A percentile compares a stretch with the other conserved stretches of the same genome.
These are phyloP conservation scores for Yamagishiella unicocca DNA, from an alignment of 139 green algal genomes.

Conservation along the genomic window DNA sequence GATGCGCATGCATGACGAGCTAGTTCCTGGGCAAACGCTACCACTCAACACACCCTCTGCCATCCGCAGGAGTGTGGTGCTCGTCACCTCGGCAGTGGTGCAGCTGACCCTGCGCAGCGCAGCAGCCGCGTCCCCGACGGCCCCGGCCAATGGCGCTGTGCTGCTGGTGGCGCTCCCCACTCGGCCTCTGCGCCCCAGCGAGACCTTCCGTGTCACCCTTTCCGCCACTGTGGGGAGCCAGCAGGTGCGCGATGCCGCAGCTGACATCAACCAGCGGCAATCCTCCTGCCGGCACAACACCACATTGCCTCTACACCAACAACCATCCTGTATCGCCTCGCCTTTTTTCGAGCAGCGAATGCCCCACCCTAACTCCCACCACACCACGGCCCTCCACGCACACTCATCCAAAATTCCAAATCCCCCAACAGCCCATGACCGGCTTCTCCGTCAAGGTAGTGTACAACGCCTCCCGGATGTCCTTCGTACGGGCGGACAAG, in stretches of 20 bases:
- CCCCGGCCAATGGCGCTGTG: neutral
- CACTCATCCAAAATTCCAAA: too few relatives aligned
- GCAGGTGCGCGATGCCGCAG: too few relatives aligned
- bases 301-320: too few relatives aligned
- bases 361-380: too few relatives aligned
- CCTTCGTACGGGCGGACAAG: neutral
- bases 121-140: neutral
- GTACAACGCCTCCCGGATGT: conserved; percentile 7
- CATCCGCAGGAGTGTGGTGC: neutral
- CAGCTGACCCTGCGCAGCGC: conserved; percentile 16
- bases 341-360: too few relatives aligned
- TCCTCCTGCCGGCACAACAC: too few relatives aligned
- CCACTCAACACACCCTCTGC: too few relatives aligned
- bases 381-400: too few relatives aligned
- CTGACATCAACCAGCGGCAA: too few relatives aligned
- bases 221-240: conserved; percentile 46
- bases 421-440: neutral
- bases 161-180: conserved; percentile 55
- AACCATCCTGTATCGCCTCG: too few relatives aligned
- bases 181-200: conserved; percentile 45
- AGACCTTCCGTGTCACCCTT: conserved; percentile 56
- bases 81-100: neutral
- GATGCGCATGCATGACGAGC: too few relatives aligned
- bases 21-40: too few relatives aligned
- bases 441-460: conserved; percentile 21